Percentiles rank a stretch among this genome's conserved stretches.
Conservation (phyloP, 108 stramenopile genomes). For the Licmophora abbreviata region DNA sequence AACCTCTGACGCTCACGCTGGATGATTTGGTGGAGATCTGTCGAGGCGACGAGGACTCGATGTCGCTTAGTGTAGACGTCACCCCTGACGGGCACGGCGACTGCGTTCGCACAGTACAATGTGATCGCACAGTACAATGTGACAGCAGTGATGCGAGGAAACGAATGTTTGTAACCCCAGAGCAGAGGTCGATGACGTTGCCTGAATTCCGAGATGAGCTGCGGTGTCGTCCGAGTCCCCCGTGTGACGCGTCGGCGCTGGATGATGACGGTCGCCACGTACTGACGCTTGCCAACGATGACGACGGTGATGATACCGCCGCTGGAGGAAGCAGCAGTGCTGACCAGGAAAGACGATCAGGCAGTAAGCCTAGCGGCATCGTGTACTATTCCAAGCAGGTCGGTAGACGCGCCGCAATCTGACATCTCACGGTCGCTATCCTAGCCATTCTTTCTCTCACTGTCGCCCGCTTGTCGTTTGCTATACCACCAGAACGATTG, state of each 20-base stretch:
- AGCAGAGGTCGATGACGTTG: slow-evolving; percentile 62
- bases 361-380: no score
- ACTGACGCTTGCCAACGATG: no score
- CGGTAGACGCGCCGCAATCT: no score
- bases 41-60: slow-evolving; percentile 12
- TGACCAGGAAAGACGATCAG: no score
- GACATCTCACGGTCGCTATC: no score
- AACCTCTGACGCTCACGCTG: slow-evolving; percentile 30
- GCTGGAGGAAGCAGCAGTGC: no score
- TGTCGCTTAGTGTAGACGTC: slow-evolving; percentile 60
- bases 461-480: background rate
- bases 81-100: slow-evolving; percentile 93
- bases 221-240: slow-evolving; percentile 16
- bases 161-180: slow-evolving; percentile 73
- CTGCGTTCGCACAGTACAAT: slow-evolving; percentile 51
- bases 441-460: background rate
- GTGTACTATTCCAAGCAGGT: no score
- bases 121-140: slow-evolving; percentile 9
- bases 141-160: slow-evolving; percentile 9
- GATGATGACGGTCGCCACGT: no score
- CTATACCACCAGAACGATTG: slow-evolving; percentile 83
- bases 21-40: slow-evolving; percentile 48
- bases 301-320: no score
- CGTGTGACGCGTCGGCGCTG: no score
- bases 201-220: slow-evolving; percentile 39